Conservation (phyloP, 768 basidiomycete species). For the Xerocomellus dryophilus region DNA sequence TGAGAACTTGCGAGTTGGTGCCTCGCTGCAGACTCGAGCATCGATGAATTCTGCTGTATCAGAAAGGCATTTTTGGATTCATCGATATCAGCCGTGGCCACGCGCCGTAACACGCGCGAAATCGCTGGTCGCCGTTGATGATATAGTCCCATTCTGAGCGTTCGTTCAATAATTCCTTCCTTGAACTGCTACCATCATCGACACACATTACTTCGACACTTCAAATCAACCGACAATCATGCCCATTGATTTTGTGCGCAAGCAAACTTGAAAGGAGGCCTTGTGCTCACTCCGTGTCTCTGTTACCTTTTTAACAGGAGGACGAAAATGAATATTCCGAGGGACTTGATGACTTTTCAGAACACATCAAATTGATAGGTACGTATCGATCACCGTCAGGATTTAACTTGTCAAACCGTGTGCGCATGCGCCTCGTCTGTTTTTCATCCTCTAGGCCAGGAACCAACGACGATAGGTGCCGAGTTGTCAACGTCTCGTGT, state of each 20-base stretch:
- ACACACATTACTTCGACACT: conserved; percentile 1
- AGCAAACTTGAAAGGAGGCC: neutral
- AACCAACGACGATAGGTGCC: conserved; percentile 9
- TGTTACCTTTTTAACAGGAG: conserved; percentile 11
- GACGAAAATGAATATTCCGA: conserved; percentile 25
- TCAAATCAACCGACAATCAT: conserved; percentile 9
- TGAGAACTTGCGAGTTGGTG: conserved; percentile 28
- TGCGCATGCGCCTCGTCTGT: neutral
- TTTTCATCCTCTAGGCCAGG: conserved; percentile 5
- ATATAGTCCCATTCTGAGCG: neutral
- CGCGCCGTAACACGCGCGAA: neutral
- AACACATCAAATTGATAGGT: conserved; percentile 14
- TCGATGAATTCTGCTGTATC: conserved; percentile 3
- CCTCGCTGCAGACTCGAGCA: conserved; percentile 13
- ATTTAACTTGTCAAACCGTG: neutral
- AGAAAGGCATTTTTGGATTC: conserved; percentile 1
- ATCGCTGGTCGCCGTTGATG: neutral
- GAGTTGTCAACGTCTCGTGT: conserved; percentile 12
- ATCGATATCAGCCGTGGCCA: conserved; percentile 9
- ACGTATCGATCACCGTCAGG: conserved; percentile 7
- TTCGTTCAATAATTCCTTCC: neutral
- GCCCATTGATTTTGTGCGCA: conserved; percentile 24
- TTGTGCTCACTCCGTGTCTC: conserved; percentile 2
- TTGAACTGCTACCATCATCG: conserved; percentile 12
- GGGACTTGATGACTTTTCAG: conserved; percentile 13